These are phyloP conservation scores for Xylariaceae sp. DNA, from an alignment of 2,329 filamentous ascomycete genomes.

Conservation along the genomic window DNA sequence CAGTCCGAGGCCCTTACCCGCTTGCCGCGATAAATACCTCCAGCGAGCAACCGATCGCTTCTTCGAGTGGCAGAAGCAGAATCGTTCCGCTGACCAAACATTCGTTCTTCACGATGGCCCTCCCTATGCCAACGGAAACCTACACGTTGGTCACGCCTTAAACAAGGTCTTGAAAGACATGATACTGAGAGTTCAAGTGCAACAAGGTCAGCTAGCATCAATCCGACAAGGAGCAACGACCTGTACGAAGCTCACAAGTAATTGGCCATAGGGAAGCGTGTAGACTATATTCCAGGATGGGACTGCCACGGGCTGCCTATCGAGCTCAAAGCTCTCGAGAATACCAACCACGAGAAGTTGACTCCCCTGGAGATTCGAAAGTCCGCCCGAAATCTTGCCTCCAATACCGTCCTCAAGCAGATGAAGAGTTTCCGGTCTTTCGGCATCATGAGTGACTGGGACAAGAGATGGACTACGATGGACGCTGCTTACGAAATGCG, in stretches of 20 bases:
- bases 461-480: constrained; percentile 74
- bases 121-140: constrained; percentile 87
- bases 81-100: constrained; percentile 47
- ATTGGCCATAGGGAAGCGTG: constrained; percentile 47
- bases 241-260: constrained; percentile 9
- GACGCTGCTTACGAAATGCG: constrained; percentile 68
- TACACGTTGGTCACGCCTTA: constrained; percentile 90
- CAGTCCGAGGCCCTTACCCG: constrained; percentile 49
- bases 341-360: constrained; percentile 34
- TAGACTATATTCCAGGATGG: constrained; percentile 89
- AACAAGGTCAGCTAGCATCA: constrained; percentile 59
- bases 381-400: constrained; percentile 62
- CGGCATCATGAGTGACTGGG: constrained; percentile 80
- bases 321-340: constrained; percentile 85
- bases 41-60: constrained; percentile 79
- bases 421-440: constrained; percentile 69
- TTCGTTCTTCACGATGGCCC: constrained; percentile 94
- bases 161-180: constrained; percentile 98
- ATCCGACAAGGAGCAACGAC: too few species aligned
- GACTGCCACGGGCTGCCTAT: constrained; percentile 97
- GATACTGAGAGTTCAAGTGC: constrained; percentile 75
- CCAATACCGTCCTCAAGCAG: constrained; percentile 65
- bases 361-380: constrained; percentile 57
- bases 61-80: constrained; percentile 76
- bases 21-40: constrained; percentile 56